A percentile compares a stretch with the other conserved stretches of the same genome.
These are phyloP conservation scores for Phaffomyces thermotolerans DNA, from an alignment of 805 yeast species.

Conservation along the genomic window DNA sequence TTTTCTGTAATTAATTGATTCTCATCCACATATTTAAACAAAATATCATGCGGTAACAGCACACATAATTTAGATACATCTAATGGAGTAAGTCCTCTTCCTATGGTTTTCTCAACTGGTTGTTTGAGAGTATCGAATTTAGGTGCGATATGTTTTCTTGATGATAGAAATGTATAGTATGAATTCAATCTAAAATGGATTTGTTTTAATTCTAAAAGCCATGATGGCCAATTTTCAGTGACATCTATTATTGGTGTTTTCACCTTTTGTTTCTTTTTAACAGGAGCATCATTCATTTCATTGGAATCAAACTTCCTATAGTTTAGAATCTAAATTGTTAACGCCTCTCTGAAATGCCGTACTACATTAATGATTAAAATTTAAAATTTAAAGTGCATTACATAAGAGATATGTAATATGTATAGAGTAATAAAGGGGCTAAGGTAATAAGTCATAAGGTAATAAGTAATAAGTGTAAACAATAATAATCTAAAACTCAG, in stretches of 20 bases:
- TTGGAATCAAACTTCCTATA: too few relatives aligned
- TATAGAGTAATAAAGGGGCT: too few relatives aligned
- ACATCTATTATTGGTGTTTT: not conserved
- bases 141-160: constrained; percentile 53
- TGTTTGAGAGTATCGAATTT: constrained; percentile 46
- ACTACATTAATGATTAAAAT: too few relatives aligned
- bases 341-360: too few relatives aligned
- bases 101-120: constrained; percentile 44
- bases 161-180: constrained; percentile 53
- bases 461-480: too few relatives aligned
- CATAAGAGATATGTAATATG: too few relatives aligned
- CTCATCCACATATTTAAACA: constrained; percentile 73
- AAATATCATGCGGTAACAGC: constrained; percentile 61
- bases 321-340: too few relatives aligned
- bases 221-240: constrained; percentile 17
- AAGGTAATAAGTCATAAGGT: too few relatives aligned
- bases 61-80: constrained; percentile 62
- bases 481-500: too few relatives aligned
- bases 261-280: not conserved
- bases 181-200: constrained; percentile 51
- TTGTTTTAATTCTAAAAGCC: constrained; percentile 35
- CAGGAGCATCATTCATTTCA: not conserved
- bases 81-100: constrained; percentile 34
- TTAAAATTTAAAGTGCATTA: too few relatives aligned
- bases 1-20: constrained; percentile 44